Evolutionary conservation across 1,139 yeast species (phyloP), one percentile per base, ranked within the genome.

Genomic region (Nakaseomyces nivariensis): DNA sequence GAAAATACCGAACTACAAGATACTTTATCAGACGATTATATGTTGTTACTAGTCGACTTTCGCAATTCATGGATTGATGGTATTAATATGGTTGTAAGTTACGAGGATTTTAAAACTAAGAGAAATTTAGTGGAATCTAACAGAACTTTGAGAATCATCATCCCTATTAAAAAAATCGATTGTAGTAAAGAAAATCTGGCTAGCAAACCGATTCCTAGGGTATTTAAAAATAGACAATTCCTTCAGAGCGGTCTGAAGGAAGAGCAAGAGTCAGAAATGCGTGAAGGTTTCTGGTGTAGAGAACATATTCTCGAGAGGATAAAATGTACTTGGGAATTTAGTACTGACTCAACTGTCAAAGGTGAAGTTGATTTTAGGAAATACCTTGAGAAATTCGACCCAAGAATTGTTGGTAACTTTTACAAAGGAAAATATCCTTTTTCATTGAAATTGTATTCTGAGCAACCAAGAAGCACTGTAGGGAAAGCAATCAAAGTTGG

Each of bases 201-300:
- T 17, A 63, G 69, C 4, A 66, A 67, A 40, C 76, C 79, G 0
- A 82, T 90, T 32, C 97, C 97, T n/a, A 81, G 87, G 31, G 69
- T 89, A 43, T 59, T 63, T n/a, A 67, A 85, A 41, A 78, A 81
- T 45, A 80, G 81, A 52, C 96, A 89, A 66, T 86, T 81, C 60
- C 73, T 88, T 22, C 84, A 83, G 58, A 76, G 79, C 48, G 76
- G 74, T 48, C 62, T 81, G 31, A 70, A 79, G 0, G 76, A 67
- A 58, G 82, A 76, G 51, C 85, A 77, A 51, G 72, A 68, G 55
- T 63, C 56, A 43, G 74, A 70, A 48, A 75, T 80, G 67, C 74
- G 79, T 52, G 81, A 81, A 55, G 69, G 78, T 5, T 92, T 89
- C 64, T 92, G 98, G 98, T 76, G 85, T 51, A 70, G 95, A 50